A percentile compares a stretch with the other conserved stretches of the same genome.
phyloP scores from a whole-genome alignment of 345 rosid species.

The Populus alba region DNA sequence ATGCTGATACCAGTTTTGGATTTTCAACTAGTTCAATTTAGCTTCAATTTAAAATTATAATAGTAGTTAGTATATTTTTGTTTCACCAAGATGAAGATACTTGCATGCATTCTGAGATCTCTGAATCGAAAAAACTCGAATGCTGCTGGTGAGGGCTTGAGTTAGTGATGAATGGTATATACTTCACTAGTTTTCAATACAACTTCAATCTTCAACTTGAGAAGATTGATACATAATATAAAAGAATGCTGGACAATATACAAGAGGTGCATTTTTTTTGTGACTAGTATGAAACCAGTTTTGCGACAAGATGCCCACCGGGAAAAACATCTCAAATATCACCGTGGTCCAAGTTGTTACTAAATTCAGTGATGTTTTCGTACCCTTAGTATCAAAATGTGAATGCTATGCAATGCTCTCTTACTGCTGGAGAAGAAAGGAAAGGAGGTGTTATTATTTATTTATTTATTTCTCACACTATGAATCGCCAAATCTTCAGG shows the following conservation, averaged over 20 bases:
- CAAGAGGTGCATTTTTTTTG: background rate
- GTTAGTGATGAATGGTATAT: background rate
- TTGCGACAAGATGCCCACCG: background rate
- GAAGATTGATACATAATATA: background rate
- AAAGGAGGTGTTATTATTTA: background rate
- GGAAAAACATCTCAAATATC: background rate
- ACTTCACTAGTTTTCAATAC: background rate
- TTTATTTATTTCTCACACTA: background rate
- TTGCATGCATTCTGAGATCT: background rate
- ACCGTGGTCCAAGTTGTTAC: background rate
- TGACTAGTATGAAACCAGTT: background rate
- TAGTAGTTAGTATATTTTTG: background rate
- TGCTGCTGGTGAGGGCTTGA: background rate
- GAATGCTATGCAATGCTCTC: background rate
- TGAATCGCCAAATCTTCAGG: constrained; percentile 36
- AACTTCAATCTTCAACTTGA: background rate
- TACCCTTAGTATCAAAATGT: background rate
- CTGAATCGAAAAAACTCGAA: background rate
- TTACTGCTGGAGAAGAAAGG: background rate
- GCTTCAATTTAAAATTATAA: background rate
- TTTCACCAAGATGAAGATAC: background rate
- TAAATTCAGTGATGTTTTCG: background rate
- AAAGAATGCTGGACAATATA: background rate
- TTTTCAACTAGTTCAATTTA: background rate
- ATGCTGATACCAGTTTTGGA: background rate